phyloP scores from a whole-genome alignment of 805 yeast species.

The Suhomyces prunicola region DNA sequence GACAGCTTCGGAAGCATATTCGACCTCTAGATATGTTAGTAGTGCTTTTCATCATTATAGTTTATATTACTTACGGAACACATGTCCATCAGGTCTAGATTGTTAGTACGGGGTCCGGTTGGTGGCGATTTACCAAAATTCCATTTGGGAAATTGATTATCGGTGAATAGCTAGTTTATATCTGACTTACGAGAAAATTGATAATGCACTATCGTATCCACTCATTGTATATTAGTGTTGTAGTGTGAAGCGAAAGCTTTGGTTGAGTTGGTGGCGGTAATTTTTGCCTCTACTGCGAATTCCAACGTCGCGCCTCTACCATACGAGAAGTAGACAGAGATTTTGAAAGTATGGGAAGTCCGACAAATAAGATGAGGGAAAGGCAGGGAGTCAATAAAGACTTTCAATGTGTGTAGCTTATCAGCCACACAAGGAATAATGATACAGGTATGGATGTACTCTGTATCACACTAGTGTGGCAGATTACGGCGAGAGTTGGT shows the following conservation, averaged over 20 bases:
- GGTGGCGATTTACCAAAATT: not conserved
- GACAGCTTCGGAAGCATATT: conserved; percentile 96
- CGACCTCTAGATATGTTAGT: conserved; percentile 65
- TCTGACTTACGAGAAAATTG: conserved; percentile 85
- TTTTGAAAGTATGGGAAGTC: not conserved
- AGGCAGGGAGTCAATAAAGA: not conserved
- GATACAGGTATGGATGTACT: not conserved
- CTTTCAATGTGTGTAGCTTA: not conserved
- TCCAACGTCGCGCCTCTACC: not conserved
- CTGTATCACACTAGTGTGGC: not conserved
- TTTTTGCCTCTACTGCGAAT: conserved; percentile 4
- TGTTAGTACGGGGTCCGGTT: conserved; percentile 26
- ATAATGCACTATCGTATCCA: conserved; percentile 98
- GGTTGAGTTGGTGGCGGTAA: not conserved
- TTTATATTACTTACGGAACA: conserved; percentile 65
- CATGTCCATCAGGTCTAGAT: conserved; percentile 95
- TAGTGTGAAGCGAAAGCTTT: not conserved
- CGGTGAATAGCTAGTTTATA: not conserved
- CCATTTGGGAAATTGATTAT: not conserved
- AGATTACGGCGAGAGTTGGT: not conserved
- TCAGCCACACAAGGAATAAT: not conserved
- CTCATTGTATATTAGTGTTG: conserved; percentile 54
- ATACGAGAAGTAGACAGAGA: not conserved
- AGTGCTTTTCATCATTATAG: conserved; percentile 5
- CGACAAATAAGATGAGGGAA: not conserved